Evolutionary conservation across 2,329 filamentous ascomycete species (phyloP).

Genomic region (Cyanodermella asteris): DNA sequence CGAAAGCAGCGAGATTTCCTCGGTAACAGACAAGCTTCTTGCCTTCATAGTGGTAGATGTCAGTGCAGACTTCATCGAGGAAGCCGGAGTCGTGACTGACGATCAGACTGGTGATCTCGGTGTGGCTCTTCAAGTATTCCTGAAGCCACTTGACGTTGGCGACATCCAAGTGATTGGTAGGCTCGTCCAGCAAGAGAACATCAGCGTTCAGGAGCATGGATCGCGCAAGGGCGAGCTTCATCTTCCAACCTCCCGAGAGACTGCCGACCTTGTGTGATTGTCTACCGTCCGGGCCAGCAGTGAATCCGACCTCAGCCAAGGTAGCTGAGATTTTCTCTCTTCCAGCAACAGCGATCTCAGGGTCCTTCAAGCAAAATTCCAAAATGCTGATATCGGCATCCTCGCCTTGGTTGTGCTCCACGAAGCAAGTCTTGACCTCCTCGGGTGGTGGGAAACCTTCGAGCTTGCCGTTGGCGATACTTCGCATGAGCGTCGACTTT

Average conservation of each 20-base stretch:
- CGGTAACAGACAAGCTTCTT: conserved; percentile 58
- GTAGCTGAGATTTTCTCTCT: conserved; percentile 63
- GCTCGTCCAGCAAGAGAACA: conserved; percentile 88
- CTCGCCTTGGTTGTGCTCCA: conserved; percentile 97
- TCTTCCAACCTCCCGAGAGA: conserved; percentile 96
- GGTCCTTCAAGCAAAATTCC: conserved; percentile 79
- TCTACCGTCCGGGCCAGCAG: conserved; percentile 64
- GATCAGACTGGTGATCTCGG: conserved; percentile 90
- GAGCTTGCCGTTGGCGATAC: conserved; percentile 84
- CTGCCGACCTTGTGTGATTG: conserved; percentile 84
- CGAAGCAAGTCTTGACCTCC: conserved; percentile 84
- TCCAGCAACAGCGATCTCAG: conserved; percentile 59
- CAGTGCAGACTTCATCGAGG: conserved; percentile 89
- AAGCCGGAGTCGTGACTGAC: conserved; percentile 97
- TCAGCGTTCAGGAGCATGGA: conserved; percentile 97
- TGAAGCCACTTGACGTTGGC: conserved; percentile 91
- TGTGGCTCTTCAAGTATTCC: conserved; percentile 85
- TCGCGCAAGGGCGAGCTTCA: conserved; percentile 91
- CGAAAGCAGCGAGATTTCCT: conserved; percentile 41
- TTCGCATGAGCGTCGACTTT: conserved; percentile 97
- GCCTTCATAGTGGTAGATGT: conserved; percentile 96
- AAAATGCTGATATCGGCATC: conserved; percentile 92
- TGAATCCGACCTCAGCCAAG: conserved; percentile 83
- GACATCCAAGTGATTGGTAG: conserved; percentile 95
- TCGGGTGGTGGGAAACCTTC: conserved; percentile 91